A percentile compares a stretch with the other conserved stretches of the same genome.
Conservation (phyloP, 1,139 yeast species). For the Suhomyces coccinellae region DNA sequence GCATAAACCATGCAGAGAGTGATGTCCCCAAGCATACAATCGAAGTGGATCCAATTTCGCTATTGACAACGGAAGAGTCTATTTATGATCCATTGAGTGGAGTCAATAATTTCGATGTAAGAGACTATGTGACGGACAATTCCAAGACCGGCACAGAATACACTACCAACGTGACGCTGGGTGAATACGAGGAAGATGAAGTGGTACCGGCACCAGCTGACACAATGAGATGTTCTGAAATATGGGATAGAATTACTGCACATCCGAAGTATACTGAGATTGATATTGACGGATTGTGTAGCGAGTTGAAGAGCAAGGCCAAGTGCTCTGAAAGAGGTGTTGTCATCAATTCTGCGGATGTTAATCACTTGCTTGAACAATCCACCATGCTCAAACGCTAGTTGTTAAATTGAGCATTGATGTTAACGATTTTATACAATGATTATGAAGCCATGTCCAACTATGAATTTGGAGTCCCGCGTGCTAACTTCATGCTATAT, state of each 20-base stretch:
- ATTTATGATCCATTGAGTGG: slow-evolving; percentile 59
- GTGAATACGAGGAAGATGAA: slow-evolving; percentile 33
- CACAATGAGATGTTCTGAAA: slow-evolving; percentile 76
- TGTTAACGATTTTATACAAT: not conserved
- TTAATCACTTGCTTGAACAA: slow-evolving; percentile 58
- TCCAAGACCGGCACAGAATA: slow-evolving; percentile 1
- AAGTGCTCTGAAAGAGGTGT: slow-evolving; percentile 93
- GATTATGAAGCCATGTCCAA: slow-evolving; percentile 1
- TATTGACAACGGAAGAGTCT: slow-evolving; percentile 62
- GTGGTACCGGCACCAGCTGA: slow-evolving; percentile 56
- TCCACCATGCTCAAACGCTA: slow-evolving; percentile 28
- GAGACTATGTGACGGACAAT: slow-evolving; percentile 24
- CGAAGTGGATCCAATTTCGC: slow-evolving; percentile 35
- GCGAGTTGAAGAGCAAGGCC: slow-evolving; percentile 87
- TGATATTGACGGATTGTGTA: slow-evolving; percentile 90
- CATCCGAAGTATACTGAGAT: slow-evolving; percentile 93
- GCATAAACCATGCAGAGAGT: not conserved
- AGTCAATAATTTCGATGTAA: slow-evolving; percentile 34
- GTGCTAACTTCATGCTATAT: slow-evolving; percentile 1
- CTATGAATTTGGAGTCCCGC: slow-evolving; percentile 1
- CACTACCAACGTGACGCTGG: slow-evolving; percentile 6
- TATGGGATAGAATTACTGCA: slow-evolving; percentile 93
- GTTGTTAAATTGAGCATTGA: not conserved
- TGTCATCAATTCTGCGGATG: slow-evolving; percentile 77
- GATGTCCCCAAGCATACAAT: slow-evolving; percentile 13